Conservation (phyloP, 306 rosid species). For the Cucurbita moschata region DNA sequence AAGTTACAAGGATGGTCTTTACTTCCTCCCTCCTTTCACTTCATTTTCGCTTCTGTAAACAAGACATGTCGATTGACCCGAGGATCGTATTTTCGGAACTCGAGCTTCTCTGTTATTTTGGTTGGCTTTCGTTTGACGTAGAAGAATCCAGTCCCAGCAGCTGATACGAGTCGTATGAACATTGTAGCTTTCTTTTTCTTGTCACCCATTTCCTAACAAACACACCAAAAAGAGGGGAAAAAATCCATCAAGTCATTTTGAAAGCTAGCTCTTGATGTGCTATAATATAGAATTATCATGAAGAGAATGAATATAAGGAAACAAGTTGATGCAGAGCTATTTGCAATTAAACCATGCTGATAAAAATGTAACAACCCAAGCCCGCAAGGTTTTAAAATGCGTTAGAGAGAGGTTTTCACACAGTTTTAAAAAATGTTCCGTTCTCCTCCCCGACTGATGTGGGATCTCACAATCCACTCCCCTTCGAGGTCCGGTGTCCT, state of each 20-base stretch:
- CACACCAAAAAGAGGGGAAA: not conserved
- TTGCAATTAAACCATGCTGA: not conserved
- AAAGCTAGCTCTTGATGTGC: not conserved
- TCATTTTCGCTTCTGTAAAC: slow-evolving; percentile 91
- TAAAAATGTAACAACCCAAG: no score
- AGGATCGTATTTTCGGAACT: slow-evolving; percentile 77
- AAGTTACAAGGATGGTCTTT: not conserved
- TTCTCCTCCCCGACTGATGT: no score
- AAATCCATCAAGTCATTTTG: not conserved
- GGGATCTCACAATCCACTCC: no score
- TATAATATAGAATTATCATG: not conserved
- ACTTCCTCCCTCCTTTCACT: slow-evolving; percentile 23
- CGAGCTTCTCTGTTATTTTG: slow-evolving; percentile 66
- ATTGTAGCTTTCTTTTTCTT: slow-evolving; percentile 79
- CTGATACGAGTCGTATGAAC: slow-evolving; percentile 73
- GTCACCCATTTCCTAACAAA: slow-evolving; percentile 57
- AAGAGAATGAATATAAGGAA: not conserved
- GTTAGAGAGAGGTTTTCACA: no score
- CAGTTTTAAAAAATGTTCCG: no score
- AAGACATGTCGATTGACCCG: slow-evolving; percentile 80
- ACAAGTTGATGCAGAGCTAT: not conserved
- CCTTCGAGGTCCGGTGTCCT: no score
- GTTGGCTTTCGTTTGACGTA: slow-evolving; percentile 89
- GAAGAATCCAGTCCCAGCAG: slow-evolving; percentile 94
- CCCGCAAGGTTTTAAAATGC: no score